A percentile compares a stretch with the other conserved stretches of the same genome.
Evolutionary conservation across 1,284 basidiomycete species (phyloP).

Genomic region (Trametes versicolor): DNA sequence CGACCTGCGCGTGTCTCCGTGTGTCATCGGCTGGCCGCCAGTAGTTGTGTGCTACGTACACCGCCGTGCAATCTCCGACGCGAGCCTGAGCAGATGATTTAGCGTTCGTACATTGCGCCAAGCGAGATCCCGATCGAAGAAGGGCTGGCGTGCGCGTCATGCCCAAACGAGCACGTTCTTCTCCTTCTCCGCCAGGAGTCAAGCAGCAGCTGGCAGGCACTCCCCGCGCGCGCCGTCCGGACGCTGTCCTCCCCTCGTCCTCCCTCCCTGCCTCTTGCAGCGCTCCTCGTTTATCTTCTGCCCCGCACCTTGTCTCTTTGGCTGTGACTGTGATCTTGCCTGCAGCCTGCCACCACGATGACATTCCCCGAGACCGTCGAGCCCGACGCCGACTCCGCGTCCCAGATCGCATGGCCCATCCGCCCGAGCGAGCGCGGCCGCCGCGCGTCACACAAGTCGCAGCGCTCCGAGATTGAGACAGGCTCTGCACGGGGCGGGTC

Average conservation of each 20-base stretch:
- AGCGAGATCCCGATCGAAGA: constrained; percentile 18
- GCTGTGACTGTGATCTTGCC: constrained; percentile 14
- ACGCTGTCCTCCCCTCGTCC: constrained; percentile 7
- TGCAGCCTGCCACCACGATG: constrained; percentile 37
- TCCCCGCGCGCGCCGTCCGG: constrained; percentile 15
- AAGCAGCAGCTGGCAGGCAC: constrained; percentile 12
- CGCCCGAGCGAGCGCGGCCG: constrained; percentile 46
- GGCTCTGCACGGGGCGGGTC: constrained; percentile 17
- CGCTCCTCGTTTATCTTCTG: constrained; percentile 16
- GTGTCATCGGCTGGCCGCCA: not conserved
- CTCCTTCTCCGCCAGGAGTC: constrained; percentile 1
- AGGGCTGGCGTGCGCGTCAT: constrained; percentile 15
- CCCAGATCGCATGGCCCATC: constrained; percentile 79
- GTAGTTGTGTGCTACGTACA: too few species aligned
- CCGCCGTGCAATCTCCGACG: not conserved
- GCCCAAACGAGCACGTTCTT: constrained; percentile 7
- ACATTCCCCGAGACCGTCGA: constrained; percentile 66
- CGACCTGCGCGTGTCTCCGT: not conserved
- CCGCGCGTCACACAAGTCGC: constrained; percentile 28
- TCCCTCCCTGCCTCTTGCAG: constrained; percentile 10
- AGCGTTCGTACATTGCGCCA: not conserved
- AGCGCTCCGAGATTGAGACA: constrained; percentile 20
- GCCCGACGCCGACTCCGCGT: constrained; percentile 74
- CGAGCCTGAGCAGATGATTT: not conserved
- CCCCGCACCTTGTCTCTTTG: constrained; percentile 7